phyloP scores from a whole-genome alignment of 441 rosid species.

The Populus hybrid region DNA sequence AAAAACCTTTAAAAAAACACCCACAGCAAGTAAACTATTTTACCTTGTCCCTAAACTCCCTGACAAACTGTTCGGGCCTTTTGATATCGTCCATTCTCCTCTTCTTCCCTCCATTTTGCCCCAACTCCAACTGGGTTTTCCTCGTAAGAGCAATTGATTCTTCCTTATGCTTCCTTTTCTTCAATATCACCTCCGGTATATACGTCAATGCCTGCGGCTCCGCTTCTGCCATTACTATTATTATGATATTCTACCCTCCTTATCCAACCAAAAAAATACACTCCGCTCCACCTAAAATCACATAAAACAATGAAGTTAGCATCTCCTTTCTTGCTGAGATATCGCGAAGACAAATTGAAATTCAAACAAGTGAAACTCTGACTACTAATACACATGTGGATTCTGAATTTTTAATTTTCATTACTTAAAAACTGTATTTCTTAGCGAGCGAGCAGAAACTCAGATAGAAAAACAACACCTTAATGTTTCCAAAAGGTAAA shows the following conservation, averaged over 20 bases:
- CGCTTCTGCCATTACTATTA: conserved; percentile 45
- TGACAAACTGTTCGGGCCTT: conserved; percentile 74
- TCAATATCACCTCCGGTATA: conserved; percentile 69
- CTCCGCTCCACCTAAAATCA: not conserved
- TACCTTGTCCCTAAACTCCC: conserved; percentile 57
- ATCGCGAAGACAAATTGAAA: not conserved
- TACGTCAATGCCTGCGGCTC: conserved; percentile 47
- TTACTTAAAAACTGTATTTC: not conserved
- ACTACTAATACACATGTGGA: not conserved
- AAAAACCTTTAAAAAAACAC: not conserved
- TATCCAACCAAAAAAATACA: not conserved
- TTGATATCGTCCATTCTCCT: conserved; percentile 64
- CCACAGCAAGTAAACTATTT: not conserved
- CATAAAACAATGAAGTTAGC: not conserved
- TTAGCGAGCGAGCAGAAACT: not conserved
- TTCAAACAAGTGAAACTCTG: not conserved
- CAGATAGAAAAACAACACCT: not conserved
- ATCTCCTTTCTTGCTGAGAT: not conserved
- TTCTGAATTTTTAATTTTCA: not conserved
- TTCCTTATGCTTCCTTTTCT: conserved; percentile 86
- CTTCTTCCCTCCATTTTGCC: conserved; percentile 48
- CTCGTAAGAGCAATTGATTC: conserved; percentile 62
- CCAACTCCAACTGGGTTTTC: conserved; percentile 70
- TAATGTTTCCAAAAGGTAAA: not conserved
- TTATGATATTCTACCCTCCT: not conserved